These are phyloP conservation scores for Eragrostis curvula DNA, from an alignment of 176 grass and related monocot genomes.

Conservation along the genomic window DNA sequence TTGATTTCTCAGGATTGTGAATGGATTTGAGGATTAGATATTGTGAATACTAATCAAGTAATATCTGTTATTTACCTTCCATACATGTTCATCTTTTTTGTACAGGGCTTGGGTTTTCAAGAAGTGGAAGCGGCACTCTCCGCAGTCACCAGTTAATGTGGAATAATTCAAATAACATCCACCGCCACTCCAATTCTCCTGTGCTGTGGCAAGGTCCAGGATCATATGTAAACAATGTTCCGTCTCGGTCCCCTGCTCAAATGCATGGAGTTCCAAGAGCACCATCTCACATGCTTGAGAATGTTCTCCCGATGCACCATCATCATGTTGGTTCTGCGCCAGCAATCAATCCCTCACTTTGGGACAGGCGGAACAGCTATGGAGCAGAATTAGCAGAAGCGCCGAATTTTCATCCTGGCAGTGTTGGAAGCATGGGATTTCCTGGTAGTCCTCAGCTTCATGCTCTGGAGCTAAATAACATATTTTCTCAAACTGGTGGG, in stretches of 20 bases:
- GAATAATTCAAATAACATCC: conserved; percentile 73
- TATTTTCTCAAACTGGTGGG: conserved; percentile 62
- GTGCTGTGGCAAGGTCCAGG: conserved; percentile 63
- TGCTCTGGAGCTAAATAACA: conserved; percentile 63
- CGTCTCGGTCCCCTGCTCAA: conserved; percentile 57
- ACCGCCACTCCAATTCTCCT: conserved; percentile 42
- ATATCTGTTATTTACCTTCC: conserved; percentile 28
- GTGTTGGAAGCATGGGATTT: conserved; percentile 77
- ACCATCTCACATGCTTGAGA: conserved; percentile 73
- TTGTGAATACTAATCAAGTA: conserved; percentile 18
- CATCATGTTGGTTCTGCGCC: conserved; percentile 89
- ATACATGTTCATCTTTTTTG: conserved; percentile 12
- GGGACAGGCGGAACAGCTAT: conserved; percentile 64
- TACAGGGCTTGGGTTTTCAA: conserved; percentile 73
- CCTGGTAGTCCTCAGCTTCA: conserved; percentile 77
- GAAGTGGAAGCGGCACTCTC: conserved; percentile 69
- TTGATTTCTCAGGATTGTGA: conserved; percentile 15
- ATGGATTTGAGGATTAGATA: not conserved
- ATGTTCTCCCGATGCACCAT: conserved; percentile 57
- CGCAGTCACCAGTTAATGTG: conserved; percentile 70
- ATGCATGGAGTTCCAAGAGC: conserved; percentile 66
- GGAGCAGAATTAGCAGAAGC: conserved; percentile 54
- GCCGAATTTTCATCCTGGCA: conserved; percentile 61
- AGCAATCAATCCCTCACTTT: conserved; percentile 68
- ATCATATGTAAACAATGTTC: conserved; percentile 59